Conservation (phyloP, 768 basidiomycete species). For the Psilocybe subaeruginosa region DNA sequence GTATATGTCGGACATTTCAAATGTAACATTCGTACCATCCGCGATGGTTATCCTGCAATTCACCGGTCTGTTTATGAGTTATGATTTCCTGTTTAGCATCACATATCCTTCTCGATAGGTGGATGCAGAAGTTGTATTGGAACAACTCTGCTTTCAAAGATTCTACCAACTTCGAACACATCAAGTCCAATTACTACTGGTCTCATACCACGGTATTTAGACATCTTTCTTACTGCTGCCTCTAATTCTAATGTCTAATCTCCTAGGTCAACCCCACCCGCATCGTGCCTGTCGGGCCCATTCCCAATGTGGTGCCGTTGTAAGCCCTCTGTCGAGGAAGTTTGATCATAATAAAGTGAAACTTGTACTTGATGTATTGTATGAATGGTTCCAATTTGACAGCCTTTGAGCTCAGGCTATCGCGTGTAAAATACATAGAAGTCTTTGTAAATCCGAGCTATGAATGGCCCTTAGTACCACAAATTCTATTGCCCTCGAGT, state of each 20-base stretch:
- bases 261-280: constrained; percentile 76
- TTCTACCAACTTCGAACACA: constrained; percentile 88
- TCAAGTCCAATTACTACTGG: constrained; percentile 79
- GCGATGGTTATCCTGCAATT: constrained; percentile 84
- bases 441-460: too few species aligned
- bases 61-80: constrained; percentile 46
- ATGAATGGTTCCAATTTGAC: too few species aligned
- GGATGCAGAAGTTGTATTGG: constrained; percentile 93
- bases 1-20: constrained; percentile 95
- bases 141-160: constrained; percentile 84
- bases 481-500: too few species aligned
- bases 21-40: constrained; percentile 86
- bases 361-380: too few species aligned
- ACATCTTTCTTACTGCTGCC: neutral
- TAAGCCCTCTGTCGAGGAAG: constrained; percentile 18
- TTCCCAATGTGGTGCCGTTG: constrained; percentile 68
- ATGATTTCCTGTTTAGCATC: neutral
- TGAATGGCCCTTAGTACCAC: too few species aligned
- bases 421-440: too few species aligned
- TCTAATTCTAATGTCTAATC: neutral
- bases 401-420: too few species aligned
- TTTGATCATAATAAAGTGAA: neutral
- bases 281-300: constrained; percentile 77
- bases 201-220: constrained; percentile 48
- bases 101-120: constrained; percentile 40